Evolutionary conservation across 176 grass and related monocot genomes (phyloP), one percentile per base, ranked within the genome.

Genomic region (Chloris gayana): DNA sequence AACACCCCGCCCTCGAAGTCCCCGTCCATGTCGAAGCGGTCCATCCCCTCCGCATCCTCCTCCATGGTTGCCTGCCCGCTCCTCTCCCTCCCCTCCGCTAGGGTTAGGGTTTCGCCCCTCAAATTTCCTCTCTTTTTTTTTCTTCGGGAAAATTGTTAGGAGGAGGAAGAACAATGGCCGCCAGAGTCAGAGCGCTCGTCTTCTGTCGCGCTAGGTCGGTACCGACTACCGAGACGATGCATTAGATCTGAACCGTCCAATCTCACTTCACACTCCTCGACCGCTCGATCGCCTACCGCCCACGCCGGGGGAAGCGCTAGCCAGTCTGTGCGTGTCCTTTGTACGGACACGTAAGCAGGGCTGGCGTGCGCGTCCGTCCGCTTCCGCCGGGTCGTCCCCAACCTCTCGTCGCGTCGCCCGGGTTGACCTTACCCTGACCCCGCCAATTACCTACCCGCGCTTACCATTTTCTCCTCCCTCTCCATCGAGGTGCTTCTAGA

Each of bases 1-100:
- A 94, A 97, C 18, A 30, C 44, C 14, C 95, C 87, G 59, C 95
- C 92, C 81, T 93, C 91, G 59, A 74, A 93, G 67, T 93, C 88
- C 37, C 83, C 84, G 14, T 97, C 87, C 87, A 97, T 90, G 59
- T 85, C 80, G 80, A 94, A 87, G 14, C 87, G 85, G 59, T 94
- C 91, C 85, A 90, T 86, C 19, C 92, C 91, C 64, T 97, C 77
- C 22, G 79, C 76, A 4, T 89, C 94, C 65, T 92, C 89, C 75
- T 75, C 87, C 94, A 97, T 97, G 56, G 30, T 71, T 71, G 25
- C 3, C 31, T 14, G 27, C 42, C 56, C n/a, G n/a, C 72, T 59
- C 14, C 46, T 31, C 69, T 37, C 54, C 54, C 73, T 26, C 26
- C 60, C 26, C 62, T 35, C 29, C 45, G 24, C 37, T 73, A 73